phyloP scores from a whole-genome alignment of 495 filamentous ascomycete species.

The Cetradonia linearis region DNA sequence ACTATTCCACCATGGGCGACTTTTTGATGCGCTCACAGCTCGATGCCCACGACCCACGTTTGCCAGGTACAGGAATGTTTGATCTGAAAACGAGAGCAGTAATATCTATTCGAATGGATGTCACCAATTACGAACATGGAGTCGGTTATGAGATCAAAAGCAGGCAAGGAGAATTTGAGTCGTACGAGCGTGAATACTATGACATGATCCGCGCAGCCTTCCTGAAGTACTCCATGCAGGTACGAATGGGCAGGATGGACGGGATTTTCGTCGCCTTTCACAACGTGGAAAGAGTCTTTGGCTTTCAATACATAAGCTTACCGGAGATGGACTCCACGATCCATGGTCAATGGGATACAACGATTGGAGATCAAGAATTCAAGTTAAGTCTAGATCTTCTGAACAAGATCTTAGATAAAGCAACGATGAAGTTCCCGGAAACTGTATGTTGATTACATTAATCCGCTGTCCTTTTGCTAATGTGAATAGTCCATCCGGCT shows the following conservation, averaged over 20 bases:
- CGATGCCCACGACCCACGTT: constrained; percentile 75
- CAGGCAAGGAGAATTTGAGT: constrained; percentile 67
- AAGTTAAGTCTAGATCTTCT: constrained; percentile 65
- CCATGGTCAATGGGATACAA: constrained; percentile 56
- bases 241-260: constrained; percentile 94
- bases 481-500: constrained; percentile 56
- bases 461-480: constrained; percentile 22
- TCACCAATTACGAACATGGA: constrained; percentile 58
- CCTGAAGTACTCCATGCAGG: constrained; percentile 93
- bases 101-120: constrained; percentile 78
- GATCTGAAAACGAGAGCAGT: constrained; percentile 95
- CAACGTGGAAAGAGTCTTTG: constrained; percentile 90
- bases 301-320: constrained; percentile 87
- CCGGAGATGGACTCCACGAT: constrained; percentile 77
- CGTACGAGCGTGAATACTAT: constrained; percentile 89
- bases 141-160: constrained; percentile 77
- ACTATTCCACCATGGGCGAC: constrained; percentile 81
- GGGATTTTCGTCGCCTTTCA: constrained; percentile 98
- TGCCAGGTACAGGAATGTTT: constrained; percentile 92
- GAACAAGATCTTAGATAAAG: constrained; percentile 65
- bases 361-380: constrained; percentile 81
- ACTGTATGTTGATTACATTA: constrained; percentile 30
- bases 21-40: constrained; percentile 94
- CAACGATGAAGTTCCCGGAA: constrained; percentile 59
- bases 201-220: constrained; percentile 95